Conservation (phyloP, 345 rosid genomes). For the Linum trigynum region DNA sequence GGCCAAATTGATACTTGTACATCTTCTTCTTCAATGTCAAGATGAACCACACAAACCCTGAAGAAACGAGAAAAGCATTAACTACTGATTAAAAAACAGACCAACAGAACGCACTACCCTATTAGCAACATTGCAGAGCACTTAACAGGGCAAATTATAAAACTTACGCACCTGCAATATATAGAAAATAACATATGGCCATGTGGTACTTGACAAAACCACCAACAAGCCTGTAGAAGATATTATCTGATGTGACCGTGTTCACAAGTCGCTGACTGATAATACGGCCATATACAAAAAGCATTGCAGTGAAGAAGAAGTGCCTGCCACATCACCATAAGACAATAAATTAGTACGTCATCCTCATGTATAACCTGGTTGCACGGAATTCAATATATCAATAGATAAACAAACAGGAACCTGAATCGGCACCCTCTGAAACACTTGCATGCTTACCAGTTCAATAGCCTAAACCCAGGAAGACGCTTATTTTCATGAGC, state of each 20-base stretch:
- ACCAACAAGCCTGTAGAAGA: slow-evolving; percentile 69
- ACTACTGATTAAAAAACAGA: not conserved
- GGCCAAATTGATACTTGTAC: slow-evolving; percentile 99
- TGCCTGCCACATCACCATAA: slow-evolving; percentile 44
- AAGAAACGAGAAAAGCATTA: not conserved
- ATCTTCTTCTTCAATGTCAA: slow-evolving; percentile 89
- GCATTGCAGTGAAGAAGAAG: slow-evolving; percentile 96
- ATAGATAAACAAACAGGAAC: not conserved
- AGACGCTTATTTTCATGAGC: slow-evolving; percentile 23
- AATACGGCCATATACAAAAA: slow-evolving; percentile 88
- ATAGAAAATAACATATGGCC: slow-evolving; percentile 75
- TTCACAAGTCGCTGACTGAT: slow-evolving; percentile 90
- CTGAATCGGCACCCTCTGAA: not conserved
- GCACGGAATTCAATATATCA: not conserved
- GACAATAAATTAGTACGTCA: not conserved
- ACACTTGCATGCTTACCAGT: slow-evolving; percentile 14
- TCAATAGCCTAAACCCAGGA: slow-evolving; percentile 21
- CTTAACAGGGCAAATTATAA: not conserved
- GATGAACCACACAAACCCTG: slow-evolving; percentile 99
- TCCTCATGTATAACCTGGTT: not conserved
- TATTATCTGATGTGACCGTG: slow-evolving; percentile 71
- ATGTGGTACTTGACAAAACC: slow-evolving; percentile 83
- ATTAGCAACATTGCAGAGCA: too few species aligned
- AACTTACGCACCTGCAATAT: slow-evolving; percentile 61
- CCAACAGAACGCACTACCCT: not conserved